Conservation (phyloP, 1,284 basidiomycete species). For the Cryptococcus sp. region DNA sequence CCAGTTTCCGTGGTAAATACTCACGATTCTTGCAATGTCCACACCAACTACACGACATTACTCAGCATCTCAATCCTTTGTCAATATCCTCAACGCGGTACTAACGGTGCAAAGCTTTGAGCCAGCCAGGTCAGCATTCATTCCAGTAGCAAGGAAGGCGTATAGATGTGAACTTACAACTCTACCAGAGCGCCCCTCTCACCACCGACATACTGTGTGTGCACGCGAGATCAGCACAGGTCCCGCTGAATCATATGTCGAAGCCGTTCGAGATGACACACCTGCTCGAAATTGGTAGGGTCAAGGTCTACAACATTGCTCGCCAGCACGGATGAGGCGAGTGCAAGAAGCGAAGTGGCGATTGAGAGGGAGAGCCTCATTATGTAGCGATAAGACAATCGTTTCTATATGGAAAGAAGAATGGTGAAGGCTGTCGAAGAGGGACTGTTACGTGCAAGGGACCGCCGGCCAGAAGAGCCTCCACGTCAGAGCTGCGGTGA, state of each 20-base stretch:
- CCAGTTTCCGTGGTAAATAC: neutral
- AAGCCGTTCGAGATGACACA: slow-evolving; percentile 34
- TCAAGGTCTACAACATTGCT: slow-evolving; percentile 74
- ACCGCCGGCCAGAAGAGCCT: neutral
- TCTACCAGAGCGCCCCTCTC: slow-evolving; percentile 81
- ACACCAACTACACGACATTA: slow-evolving; percentile 41
- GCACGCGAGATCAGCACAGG: slow-evolving; percentile 11
- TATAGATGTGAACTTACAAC: slow-evolving; percentile 68
- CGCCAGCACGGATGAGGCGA: slow-evolving; percentile 59
- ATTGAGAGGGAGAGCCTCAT: slow-evolving; percentile 65
- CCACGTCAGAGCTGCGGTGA: neutral
- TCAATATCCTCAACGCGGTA: slow-evolving; percentile 1
- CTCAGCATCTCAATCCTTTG: slow-evolving; percentile 1
- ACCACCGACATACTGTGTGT: slow-evolving; percentile 57
- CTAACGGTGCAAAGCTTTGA: slow-evolving; percentile 44
- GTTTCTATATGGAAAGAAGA: neutral
- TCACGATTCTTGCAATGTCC: slow-evolving; percentile 53
- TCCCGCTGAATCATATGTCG: neutral
- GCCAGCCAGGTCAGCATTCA: neutral
- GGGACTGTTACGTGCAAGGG: neutral
- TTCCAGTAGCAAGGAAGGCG: neutral
- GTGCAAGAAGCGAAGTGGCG: slow-evolving; percentile 56
- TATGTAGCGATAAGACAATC: slow-evolving; percentile 1
- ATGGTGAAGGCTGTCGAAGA: neutral
- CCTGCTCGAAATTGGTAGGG: slow-evolving; percentile 68